Evolutionary conservation across 2,329 filamentous ascomycete species (phyloP).

Genomic region (Alternaria sp.): DNA sequence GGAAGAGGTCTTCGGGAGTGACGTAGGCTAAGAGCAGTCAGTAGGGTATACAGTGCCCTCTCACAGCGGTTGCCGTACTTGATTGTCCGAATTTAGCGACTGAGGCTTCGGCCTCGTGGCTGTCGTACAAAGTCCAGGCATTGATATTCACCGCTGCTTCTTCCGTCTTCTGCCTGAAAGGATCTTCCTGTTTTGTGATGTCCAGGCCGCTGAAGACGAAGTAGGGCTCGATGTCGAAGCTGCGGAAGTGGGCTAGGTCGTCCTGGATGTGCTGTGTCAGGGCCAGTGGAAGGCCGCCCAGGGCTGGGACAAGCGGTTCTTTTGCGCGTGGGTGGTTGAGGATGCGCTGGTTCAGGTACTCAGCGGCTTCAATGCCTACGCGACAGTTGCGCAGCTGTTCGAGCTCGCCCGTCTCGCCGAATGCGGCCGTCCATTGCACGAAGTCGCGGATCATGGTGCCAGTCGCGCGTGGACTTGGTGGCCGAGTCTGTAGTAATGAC

Average conservation of each 20-base stretch:
- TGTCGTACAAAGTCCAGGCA: slow-evolving; percentile 88
- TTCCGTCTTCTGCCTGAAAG: slow-evolving; percentile 65
- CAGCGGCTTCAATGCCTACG: slow-evolving; percentile 86
- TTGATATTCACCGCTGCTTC: slow-evolving; percentile 74
- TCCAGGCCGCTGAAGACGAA: slow-evolving; percentile 94
- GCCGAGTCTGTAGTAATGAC: slow-evolving; percentile 2
- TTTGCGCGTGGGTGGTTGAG: slow-evolving; percentile 66
- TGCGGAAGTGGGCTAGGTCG: slow-evolving; percentile 77
- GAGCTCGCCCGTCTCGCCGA: slow-evolving; percentile 67
- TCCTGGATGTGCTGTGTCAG: slow-evolving; percentile 77
- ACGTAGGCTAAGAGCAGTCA: slow-evolving; percentile 64
- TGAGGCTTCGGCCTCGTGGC: slow-evolving; percentile 78
- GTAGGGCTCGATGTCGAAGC: slow-evolving; percentile 75
- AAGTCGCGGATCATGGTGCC: slow-evolving; percentile 57
- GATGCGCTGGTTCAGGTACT: slow-evolving; percentile 79
- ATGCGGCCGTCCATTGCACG: slow-evolving; percentile 64
- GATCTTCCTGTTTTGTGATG: slow-evolving; percentile 73
- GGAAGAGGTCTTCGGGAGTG: slow-evolving; percentile 73
- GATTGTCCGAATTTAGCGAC: slow-evolving; percentile 87
- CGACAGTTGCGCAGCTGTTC: slow-evolving; percentile 76
- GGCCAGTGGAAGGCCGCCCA: slow-evolving; percentile 86
- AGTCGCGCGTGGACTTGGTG: slow-evolving; percentile 22
- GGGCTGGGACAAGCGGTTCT: slow-evolving; percentile 87
- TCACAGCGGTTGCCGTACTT: slow-evolving; percentile 60
- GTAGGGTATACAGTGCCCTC: background rate